phyloP scores from a whole-genome alignment of 495 filamentous ascomycete species.

The Penicillium lividum region DNA sequence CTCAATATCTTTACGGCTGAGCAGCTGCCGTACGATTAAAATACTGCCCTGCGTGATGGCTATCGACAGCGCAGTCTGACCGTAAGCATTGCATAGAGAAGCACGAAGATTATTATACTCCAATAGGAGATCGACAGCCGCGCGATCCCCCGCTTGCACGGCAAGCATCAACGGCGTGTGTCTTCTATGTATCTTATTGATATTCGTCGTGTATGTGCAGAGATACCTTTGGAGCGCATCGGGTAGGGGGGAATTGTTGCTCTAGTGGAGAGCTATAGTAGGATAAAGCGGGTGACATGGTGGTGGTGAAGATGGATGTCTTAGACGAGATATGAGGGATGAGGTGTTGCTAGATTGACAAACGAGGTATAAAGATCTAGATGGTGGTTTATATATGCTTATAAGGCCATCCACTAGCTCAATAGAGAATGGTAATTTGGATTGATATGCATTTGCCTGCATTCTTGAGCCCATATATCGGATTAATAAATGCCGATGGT shows the following conservation, averaged over 20 bases:
- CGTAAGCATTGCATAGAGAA: not conserved
- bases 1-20: constrained; percentile 1
- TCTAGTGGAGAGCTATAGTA: not conserved
- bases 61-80: not conserved
- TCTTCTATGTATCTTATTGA: not conserved
- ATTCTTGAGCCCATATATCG: not conserved
- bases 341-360: too few species aligned
- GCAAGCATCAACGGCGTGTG: not conserved
- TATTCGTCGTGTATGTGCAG: not conserved
- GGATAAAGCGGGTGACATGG: not conserved
- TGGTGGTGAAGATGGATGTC: not conserved
- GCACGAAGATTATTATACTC: not conserved
- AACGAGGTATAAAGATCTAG: too few species aligned
- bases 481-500: too few species aligned
- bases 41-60: not conserved
- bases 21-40: not conserved
- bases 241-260: not conserved
- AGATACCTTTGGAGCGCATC: not conserved
- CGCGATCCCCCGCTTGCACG: not conserved
- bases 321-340: not conserved
- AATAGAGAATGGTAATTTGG: not conserved
- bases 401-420: not conserved
- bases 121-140: not conserved
- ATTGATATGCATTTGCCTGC: not conserved
- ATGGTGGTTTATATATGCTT: too few species aligned